phyloP scores from a whole-genome alignment of 306 rosid genomes.

The Cucumis melo region DNA sequence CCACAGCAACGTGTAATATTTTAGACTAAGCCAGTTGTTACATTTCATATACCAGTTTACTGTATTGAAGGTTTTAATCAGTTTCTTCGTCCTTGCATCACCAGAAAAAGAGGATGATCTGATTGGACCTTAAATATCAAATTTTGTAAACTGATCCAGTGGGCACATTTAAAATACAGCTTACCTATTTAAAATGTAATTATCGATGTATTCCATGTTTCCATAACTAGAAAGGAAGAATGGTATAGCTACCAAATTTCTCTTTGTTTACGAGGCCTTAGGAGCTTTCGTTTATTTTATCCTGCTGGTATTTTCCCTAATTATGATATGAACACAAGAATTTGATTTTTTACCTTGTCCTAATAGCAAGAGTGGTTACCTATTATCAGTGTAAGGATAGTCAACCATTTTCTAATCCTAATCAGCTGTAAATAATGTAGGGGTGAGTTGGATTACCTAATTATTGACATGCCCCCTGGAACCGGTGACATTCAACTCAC shows the following conservation, averaged over 20 bases:
- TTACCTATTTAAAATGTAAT: neutral
- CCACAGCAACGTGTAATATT: neutral
- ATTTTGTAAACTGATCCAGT: neutral
- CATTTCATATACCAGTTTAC: neutral
- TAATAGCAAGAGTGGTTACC: neutral
- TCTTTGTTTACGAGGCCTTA: neutral
- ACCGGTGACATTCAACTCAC: slow-evolving; percentile 98
- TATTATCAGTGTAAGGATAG: neutral
- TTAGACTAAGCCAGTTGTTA: neutral
- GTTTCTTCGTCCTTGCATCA: neutral
- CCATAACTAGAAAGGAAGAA: neutral
- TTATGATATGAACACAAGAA: neutral
- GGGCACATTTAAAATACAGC: neutral
- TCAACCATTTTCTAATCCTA: slow-evolving; percentile 9
- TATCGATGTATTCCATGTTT: neutral
- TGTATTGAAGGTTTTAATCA: neutral
- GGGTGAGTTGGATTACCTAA: slow-evolving; percentile 96
- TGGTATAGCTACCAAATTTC: neutral
- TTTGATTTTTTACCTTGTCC: neutral
- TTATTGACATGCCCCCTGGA: slow-evolving; percentile 98
- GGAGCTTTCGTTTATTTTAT: neutral
- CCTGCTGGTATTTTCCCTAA: neutral
- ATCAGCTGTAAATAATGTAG: slow-evolving; percentile 30
- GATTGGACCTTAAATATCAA: neutral
- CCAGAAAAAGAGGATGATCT: neutral